Percentiles rank a stretch among this genome's conserved stretches.
These are phyloP conservation scores for Trichosporon coremiiforme DNA, from an alignment of 1,284 basidiomycete genomes.

Conservation along the genomic window DNA sequence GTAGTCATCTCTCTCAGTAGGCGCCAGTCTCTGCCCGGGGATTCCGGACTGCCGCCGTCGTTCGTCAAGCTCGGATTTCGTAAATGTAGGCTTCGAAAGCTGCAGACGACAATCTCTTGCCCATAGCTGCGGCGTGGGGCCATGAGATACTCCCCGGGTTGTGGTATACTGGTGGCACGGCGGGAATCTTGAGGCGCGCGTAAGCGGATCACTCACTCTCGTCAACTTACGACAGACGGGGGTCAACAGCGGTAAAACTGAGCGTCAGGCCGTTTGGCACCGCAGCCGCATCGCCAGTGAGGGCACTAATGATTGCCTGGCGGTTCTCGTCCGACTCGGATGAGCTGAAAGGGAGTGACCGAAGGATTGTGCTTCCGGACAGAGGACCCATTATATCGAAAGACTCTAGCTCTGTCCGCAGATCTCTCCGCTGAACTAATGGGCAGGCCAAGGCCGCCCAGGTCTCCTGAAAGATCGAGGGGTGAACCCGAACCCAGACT, in stretches of 20 bases:
- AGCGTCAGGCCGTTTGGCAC: slow-evolving; percentile 72
- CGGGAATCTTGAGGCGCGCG: slow-evolving; percentile 36
- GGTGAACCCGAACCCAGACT: slow-evolving; percentile 78
- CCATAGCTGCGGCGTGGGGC: background rate
- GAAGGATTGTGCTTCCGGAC: slow-evolving; percentile 73
- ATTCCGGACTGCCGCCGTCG: slow-evolving; percentile 71
- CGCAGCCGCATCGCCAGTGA: slow-evolving; percentile 65
- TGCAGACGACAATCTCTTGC: slow-evolving; percentile 29
- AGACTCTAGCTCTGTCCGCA: slow-evolving; percentile 69
- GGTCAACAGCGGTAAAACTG: slow-evolving; percentile 78
- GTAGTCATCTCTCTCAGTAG: slow-evolving; percentile 72
- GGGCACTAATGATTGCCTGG: slow-evolving; percentile 69
- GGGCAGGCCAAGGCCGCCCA: slow-evolving; percentile 60
- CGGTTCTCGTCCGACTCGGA: slow-evolving; percentile 65
- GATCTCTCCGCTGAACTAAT: slow-evolving; percentile 66
- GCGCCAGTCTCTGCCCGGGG: slow-evolving; percentile 70
- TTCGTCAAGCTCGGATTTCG: slow-evolving; percentile 80
- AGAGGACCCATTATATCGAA: slow-evolving; percentile 87
- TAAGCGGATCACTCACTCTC: too few relatives aligned
- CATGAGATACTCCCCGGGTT: too few relatives aligned
- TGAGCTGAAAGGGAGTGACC: slow-evolving; percentile 65
- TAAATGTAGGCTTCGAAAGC: slow-evolving; percentile 68
- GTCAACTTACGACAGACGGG: slow-evolving; percentile 54
- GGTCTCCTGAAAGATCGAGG: slow-evolving; percentile 66
- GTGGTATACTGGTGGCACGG: slow-evolving; percentile 23